Evolutionary conservation across 225 moss, liverwort and hornwort genomes (phyloP), one percentile per base, ranked within the genome.

Genomic region (Takakia lepidozioides): DNA sequence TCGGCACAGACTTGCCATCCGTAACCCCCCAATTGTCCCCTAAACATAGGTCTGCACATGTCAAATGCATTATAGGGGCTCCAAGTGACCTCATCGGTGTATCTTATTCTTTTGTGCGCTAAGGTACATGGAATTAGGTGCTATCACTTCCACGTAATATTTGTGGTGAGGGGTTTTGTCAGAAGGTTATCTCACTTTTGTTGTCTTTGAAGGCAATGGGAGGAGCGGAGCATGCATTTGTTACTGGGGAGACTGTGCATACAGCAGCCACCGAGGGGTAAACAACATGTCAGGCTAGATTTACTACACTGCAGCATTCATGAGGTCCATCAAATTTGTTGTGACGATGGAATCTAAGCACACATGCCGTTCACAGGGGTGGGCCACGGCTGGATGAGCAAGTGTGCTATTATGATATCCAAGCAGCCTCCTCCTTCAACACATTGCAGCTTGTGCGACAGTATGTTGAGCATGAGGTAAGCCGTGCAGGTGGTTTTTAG

Each of bases 141-240:
- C n/a, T n/a, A n/a, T n/a, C n/a, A n/a, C n/a, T n/a, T n/a, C n/a
- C n/a, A n/a, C n/a, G n/a, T n/a, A n/a, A n/a, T n/a, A n/a, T n/a
- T n/a, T n/a, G n/a, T n/a, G n/a, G n/a, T n/a, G n/a, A n/a, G n/a
- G n/a, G n/a, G n/a, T n/a, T n/a, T n/a, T n/a, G n/a, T n/a, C n/a
- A n/a, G n/a, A n/a, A n/a, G n/a, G n/a, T n/a, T n/a, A n/a, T n/a
- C n/a, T n/a, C n/a, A n/a, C n/a, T n/a, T n/a, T n/a, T n/a, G n/a
- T n/a, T n/a, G n/a, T n/a, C n/a, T n/a, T n/a, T n/a, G n/a, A n/a
- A 98, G 95, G 95, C 90, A 46, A 63, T 98, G 77, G 84, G 95
- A 72, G 95, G 95, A 54, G 66, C 75, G 49, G 95, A 98, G 61
- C 84, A 87, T 57, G 95, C 90, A 57, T 90, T 98, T 48, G 84